A percentile compares a stretch with the other conserved stretches of the same genome.
Conservation (phyloP, 768 basidiomycete genomes). For the Artomyces pyxidatus region DNA sequence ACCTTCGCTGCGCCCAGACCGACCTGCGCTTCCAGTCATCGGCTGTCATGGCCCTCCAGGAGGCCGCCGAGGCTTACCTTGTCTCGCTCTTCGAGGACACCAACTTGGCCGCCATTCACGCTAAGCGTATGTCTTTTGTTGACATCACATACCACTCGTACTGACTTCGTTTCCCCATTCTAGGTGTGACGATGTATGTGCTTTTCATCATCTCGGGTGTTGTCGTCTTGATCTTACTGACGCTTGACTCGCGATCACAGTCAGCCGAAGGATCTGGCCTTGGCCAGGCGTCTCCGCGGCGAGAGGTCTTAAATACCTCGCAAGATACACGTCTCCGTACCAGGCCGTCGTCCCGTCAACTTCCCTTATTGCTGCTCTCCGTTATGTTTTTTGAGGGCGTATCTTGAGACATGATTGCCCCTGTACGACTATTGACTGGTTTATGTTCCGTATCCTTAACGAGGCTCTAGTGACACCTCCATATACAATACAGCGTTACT, state of each 20-base stretch:
- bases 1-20: constrained; percentile 38
- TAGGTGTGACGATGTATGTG: constrained; percentile 18
- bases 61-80: constrained; percentile 86
- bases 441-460: no score
- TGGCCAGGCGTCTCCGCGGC: constrained; percentile 72
- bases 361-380: no score
- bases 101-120: constrained; percentile 87
- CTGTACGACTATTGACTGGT: no score
- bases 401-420: no score
- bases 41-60: constrained; percentile 89
- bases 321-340: not conserved
- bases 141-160: not conserved
- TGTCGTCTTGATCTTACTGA: not conserved
- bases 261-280: constrained; percentile 80
- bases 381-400: no score
- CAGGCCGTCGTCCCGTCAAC: not conserved
- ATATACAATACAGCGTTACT: not conserved
- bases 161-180: not conserved
- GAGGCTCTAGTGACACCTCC: no score
- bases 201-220: not conserved
- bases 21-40: constrained; percentile 95
- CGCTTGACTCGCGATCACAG: constrained; percentile 23
- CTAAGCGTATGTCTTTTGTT: constrained; percentile 46
- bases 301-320: constrained; percentile 52
- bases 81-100: constrained; percentile 85